Conservation (phyloP, 148 eudicot genomes). For the Dianthus caryophyllus region DNA sequence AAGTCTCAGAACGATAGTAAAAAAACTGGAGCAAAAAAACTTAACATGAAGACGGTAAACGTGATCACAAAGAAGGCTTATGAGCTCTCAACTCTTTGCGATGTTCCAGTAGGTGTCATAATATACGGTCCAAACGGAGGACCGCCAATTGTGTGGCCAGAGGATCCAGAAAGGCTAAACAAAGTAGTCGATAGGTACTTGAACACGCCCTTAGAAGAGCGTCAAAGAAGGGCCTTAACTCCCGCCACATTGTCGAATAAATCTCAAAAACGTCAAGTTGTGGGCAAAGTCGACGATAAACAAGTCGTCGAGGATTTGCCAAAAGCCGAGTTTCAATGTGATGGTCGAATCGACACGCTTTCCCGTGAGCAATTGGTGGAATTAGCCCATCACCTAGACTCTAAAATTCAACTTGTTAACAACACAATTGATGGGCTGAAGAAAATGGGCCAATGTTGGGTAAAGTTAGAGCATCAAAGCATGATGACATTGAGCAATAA, state of each 20-base stretch:
- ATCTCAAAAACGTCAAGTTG: background rate
- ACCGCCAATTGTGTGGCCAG: background rate
- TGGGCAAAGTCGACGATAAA: background rate
- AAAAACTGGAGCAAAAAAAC: background rate
- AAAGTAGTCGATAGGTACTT: conserved; percentile 1
- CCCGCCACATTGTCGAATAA: background rate
- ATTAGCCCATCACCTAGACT: background rate
- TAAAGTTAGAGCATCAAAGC: background rate
- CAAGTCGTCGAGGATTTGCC: background rate
- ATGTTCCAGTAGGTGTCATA: conserved; percentile 3
- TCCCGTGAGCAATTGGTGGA: background rate
- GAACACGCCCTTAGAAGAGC: background rate
- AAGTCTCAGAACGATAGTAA: background rate
- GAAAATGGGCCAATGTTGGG: background rate
- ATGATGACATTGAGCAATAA: background rate
- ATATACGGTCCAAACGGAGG: background rate
- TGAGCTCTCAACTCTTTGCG: conserved; percentile 8
- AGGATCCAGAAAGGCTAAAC: background rate
- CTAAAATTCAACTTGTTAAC: background rate
- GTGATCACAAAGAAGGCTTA: background rate
- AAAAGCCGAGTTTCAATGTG: background rate
- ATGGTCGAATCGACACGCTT: background rate
- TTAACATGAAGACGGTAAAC: background rate
- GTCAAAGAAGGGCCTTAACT: background rate
- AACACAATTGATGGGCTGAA: background rate